Evolutionary conservation across 768 basidiomycete genomes (phyloP), one percentile per base, ranked within the genome.

Genomic region (Leccinum obscurum): DNA sequence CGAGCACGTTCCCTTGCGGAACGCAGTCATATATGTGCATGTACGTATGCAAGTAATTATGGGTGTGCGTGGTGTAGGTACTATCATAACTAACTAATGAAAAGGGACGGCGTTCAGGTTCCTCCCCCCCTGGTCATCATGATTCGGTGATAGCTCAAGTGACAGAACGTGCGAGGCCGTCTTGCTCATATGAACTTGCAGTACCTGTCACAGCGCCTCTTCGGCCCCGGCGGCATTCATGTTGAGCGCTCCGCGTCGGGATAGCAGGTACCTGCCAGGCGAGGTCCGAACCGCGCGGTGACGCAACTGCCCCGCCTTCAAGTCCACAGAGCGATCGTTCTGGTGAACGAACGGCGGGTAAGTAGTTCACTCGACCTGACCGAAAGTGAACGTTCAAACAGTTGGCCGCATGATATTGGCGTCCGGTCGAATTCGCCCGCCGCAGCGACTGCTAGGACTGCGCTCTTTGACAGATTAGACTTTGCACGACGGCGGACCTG

Each of bases 401-500:
- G 15, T 39, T 10, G 17, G 14, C 39, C 51, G n/a, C 13, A 3
- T 17, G 10, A 34, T 34, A 4, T 32, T 26, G 41, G 46, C 52
- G 52, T 26, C n/a, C 35, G 28, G 32, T 17, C n/a, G 41, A 1
- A 11, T 55, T 5, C 24, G 14, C 24, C 15, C 20, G 14, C 53
- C 57, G n/a, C 53, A 55, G 52, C 26, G 17, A 44, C 17, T 26
- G 41, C 24, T 50, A 32, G 17, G 14, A 39, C 60, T 28, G 49
- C 49, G 22, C 26, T 26, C 28, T 30, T 52, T 26, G 15, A 17
- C 15, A 48, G 48, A 64, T 64, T 64, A 66, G 54, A 48, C 55
- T 57, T 62, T 57, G 61, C 37, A 20, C n/a, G 9, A 13, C 39
- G 9, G 41, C 41, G 41, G 41, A 46, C 44, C 41, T 44, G 17